Evolutionary conservation across 2,329 filamentous ascomycete genomes (phyloP), one percentile per base, ranked within the genome.

Genomic region (Arthrobotrys sphaeroides): DNA sequence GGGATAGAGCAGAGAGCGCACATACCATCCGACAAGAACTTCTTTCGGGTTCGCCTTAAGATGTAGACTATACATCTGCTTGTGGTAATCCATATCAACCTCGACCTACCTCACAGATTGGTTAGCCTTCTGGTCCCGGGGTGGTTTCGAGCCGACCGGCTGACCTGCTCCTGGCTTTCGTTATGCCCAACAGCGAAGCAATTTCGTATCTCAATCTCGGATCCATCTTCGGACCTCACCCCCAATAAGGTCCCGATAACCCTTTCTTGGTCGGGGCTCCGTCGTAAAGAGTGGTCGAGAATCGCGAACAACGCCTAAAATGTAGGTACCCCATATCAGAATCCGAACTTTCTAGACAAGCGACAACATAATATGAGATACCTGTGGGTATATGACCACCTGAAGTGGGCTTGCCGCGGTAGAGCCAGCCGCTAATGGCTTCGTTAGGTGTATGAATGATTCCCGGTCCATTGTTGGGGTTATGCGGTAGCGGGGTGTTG

Each of bases 81-180:
- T 98, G 86, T 99, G 95, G 85, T 98, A 99, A 85, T 99, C 95
- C 88, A 99, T 96, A 83, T 99, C 95, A 78, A 99, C 95, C 85
- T 99, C 95, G 81, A 99, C 95, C 78, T 59, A 31, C 26, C 3
- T 31, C 16, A 10, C 10, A 12, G 18, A 16, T 45, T 40, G 38
- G 38, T 40, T 22, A 31, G 18, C n/a, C 1, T 60, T 33, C 9
- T n/a, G 26, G 18, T 18, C 4, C 7, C 5, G 1, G 10, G 12
- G 9, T 18, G 33, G 22, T 12, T 5, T 40, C 33, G 1, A n/a
- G n/a, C 13, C 2, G 20, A 36, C 3, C 16, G 24, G 72, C 77
- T 18, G 9, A 78, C 79, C 85, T 99, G 95, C 84, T 99, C 95
- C 83, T 94, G 91, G 80, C 94, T 97, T 85, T 99, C 95, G 80